These are phyloP conservation scores for Candida nonsorbophila DNA, from an alignment of 805 yeast genomes.

Conservation along the genomic window DNA sequence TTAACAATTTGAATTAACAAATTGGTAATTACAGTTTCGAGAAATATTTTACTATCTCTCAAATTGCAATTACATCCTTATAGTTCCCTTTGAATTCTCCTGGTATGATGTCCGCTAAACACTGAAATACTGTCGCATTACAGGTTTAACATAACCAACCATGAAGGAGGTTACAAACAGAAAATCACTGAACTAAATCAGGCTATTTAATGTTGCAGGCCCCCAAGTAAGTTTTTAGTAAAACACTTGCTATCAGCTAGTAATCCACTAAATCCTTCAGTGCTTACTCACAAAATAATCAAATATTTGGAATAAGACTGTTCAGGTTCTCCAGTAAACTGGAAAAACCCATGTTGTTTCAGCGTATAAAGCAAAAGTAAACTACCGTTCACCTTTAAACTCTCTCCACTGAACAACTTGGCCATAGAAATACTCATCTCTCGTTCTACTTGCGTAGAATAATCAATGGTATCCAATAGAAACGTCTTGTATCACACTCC, in stretches of 20 bases:
- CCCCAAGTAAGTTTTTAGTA: slow-evolving; percentile 6
- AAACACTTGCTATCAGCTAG: slow-evolving; percentile 7
- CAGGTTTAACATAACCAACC: slow-evolving; percentile 19
- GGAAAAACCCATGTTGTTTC: slow-evolving; percentile 18
- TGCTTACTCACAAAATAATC: slow-evolving; percentile 24
- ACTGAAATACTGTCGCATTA: too few relatives aligned
- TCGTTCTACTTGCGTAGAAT: too few relatives aligned
- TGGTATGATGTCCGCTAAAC: slow-evolving; percentile 3
- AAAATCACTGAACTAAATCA: slow-evolving; percentile 2
- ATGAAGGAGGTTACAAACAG: slow-evolving; percentile 24
- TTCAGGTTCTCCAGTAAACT: slow-evolving; percentile 14
- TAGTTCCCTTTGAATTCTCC: slow-evolving; percentile 4
- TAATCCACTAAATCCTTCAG: slow-evolving; percentile 28
- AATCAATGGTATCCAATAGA: too few relatives aligned
- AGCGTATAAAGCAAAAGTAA: slow-evolving; percentile 22
- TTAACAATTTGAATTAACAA: slow-evolving; percentile 1
- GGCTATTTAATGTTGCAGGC: slow-evolving; percentile 5
- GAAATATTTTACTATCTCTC: too few relatives aligned
- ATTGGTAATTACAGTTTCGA: too few relatives aligned
- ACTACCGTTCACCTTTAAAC: slow-evolving; percentile 24
- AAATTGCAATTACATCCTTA: slow-evolving; percentile 1
- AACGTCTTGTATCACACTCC: too few relatives aligned
- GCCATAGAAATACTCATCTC: slow-evolving; percentile 12
- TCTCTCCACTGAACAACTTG: slow-evolving; percentile 25
- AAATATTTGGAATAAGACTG: slow-evolving; percentile 24